A percentile compares a stretch with the other conserved stretches of the same genome.
phyloP scores from a whole-genome alignment of 169 alveolate species.

The Plasmodium blacklocki region DNA sequence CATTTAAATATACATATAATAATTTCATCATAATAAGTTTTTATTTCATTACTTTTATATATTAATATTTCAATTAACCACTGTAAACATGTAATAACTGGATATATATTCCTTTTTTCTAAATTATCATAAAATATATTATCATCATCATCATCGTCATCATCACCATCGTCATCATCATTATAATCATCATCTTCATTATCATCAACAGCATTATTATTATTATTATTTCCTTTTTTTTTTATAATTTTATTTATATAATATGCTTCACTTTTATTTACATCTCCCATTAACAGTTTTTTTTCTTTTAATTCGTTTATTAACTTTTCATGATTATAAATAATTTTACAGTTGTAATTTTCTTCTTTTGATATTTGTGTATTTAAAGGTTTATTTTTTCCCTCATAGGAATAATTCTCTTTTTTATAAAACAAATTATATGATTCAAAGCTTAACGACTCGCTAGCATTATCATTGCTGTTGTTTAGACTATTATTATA shows the following conservation, averaged over 20 bases:
- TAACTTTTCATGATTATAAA: slow-evolving; percentile 17
- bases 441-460: slow-evolving; percentile 20
- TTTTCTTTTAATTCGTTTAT: slow-evolving; percentile 45
- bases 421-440: slow-evolving; percentile 27
- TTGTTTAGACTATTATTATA: background rate
- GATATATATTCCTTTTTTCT: slow-evolving; percentile 59
- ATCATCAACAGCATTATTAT: background rate
- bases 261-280: slow-evolving; percentile 43
- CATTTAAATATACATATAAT: slow-evolving; percentile 50
- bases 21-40: slow-evolving; percentile 38
- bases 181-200: background rate
- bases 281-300: slow-evolving; percentile 29
- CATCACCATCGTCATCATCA: background rate
- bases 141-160: slow-evolving; percentile 14
- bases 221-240: background rate
- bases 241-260: slow-evolving; percentile 24
- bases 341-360: slow-evolving; percentile 1
- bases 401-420: slow-evolving; percentile 4
- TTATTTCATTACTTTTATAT: slow-evolving; percentile 51
- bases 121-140: slow-evolving; percentile 36
- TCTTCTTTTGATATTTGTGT: background rate
- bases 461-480: background rate
- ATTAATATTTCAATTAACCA: slow-evolving; percentile 65
- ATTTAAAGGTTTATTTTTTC: slow-evolving; percentile 7
- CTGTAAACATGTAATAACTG: slow-evolving; percentile 60